phyloP scores from a whole-genome alignment of 805 yeast genomes.

The Wickerhamomyces queroliae region DNA sequence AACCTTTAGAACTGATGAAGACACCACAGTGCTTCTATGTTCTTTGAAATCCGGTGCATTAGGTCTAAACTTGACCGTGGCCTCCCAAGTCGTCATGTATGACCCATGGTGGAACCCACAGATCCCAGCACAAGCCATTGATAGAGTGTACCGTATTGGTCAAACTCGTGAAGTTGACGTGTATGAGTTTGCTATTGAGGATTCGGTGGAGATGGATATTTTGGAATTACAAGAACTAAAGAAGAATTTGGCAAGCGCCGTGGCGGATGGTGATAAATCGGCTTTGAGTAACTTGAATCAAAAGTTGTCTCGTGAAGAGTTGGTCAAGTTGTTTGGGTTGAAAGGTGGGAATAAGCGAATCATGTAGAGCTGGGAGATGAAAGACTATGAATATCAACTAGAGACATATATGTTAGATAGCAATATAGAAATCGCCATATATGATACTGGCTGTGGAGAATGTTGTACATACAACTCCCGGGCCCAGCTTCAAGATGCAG shows the following conservation, averaged over 20 bases:
- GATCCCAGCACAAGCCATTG: constrained; percentile 84
- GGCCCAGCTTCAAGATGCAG: too few relatives aligned
- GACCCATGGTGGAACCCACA: constrained; percentile 98
- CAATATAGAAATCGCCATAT: too few relatives aligned
- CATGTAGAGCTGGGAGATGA: too few relatives aligned
- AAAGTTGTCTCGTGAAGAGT: constrained; percentile 49
- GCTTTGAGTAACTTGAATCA: too few relatives aligned
- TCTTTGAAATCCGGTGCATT: constrained; percentile 92
- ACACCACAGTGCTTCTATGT: constrained; percentile 43
- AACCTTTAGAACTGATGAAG: constrained; percentile 23
- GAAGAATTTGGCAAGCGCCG: constrained; percentile 64
- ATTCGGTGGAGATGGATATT: constrained; percentile 82
- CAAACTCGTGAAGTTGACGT: constrained; percentile 70
- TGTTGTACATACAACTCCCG: too few relatives aligned
- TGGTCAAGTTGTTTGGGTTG: constrained; percentile 55
- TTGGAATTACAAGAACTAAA: constrained; percentile 78
- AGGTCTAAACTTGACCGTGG: constrained; percentile 79
- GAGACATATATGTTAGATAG: too few relatives aligned
- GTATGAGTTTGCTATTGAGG: constrained; percentile 66
- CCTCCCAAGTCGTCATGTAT: constrained; percentile 78
- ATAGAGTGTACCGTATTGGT: constrained; percentile 88
- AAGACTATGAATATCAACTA: too few relatives aligned
- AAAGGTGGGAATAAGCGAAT: too few relatives aligned
- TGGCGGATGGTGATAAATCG: constrained; percentile 60
- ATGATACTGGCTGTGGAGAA: too few relatives aligned